These are phyloP conservation scores for Dendrobium huoshanense DNA, from an alignment of 106 monocot species.

Conservation along the genomic window DNA sequence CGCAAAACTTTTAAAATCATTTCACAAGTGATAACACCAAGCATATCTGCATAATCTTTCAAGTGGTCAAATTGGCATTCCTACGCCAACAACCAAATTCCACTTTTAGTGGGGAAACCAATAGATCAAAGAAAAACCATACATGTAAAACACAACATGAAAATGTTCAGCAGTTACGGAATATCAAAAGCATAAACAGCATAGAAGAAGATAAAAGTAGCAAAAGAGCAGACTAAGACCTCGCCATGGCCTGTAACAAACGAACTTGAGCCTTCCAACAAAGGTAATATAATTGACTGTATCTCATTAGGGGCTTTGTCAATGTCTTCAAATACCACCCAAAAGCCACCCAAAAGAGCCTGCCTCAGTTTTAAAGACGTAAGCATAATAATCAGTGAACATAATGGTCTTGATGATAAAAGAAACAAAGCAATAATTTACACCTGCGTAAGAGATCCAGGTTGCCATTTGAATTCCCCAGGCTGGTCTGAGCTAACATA, in stretches of 20 bases:
- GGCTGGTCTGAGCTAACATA: conserved; percentile 83
- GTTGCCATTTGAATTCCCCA: conserved; percentile 95
- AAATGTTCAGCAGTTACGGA: neutral
- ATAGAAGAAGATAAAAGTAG: neutral
- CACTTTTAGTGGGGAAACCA: neutral
- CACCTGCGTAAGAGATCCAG: conserved; percentile 93
- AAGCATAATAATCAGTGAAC: neutral
- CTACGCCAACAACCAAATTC: neutral
- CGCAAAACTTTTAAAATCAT: neutral
- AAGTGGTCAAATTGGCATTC: neutral
- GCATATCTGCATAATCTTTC: neutral
- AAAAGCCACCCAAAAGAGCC: conserved; percentile 73
- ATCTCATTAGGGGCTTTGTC: conserved; percentile 95
- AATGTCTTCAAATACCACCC: conserved; percentile 93
- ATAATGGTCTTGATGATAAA: conserved; percentile 2
- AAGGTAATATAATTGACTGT: conserved; percentile 71
- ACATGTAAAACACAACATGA: neutral
- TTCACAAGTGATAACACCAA: neutral
- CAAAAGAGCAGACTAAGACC: conserved; percentile 22
- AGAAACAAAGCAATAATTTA: conserved; percentile 10
- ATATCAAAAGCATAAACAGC: neutral
- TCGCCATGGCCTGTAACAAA: conserved; percentile 79
- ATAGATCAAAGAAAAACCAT: neutral
- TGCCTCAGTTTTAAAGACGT: conserved; percentile 13
- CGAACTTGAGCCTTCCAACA: conserved; percentile 82